Conservation (phyloP, 2,329 filamentous ascomycete genomes). For the Aspergillus sp. region DNA sequence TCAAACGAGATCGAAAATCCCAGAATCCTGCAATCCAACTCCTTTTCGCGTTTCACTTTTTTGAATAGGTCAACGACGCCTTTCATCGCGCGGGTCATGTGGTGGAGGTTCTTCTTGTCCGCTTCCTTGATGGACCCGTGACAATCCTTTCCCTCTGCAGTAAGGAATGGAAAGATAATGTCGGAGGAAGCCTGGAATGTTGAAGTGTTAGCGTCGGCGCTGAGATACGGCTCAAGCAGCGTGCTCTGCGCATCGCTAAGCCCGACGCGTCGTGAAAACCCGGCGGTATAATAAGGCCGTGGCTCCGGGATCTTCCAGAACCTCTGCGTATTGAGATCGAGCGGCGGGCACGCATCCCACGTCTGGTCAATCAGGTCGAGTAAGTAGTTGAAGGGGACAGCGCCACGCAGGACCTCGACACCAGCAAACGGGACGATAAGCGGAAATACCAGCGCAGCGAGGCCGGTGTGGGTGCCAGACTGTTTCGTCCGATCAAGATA, state of each 20-base stretch:
- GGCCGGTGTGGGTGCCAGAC: neutral
- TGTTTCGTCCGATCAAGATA: neutral
- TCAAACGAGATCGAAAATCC: constrained; percentile 11
- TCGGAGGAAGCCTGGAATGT: neutral
- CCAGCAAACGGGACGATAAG: neutral
- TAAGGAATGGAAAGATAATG: constrained; percentile 12
- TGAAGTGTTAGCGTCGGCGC: neutral
- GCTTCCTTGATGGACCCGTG: neutral
- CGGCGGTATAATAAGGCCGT: constrained; percentile 11
- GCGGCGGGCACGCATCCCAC: neutral
- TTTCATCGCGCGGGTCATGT: constrained; percentile 7
- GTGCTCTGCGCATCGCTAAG: neutral
- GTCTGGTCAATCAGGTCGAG: neutral
- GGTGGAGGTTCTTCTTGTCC: constrained; percentile 6
- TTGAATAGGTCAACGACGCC: constrained; percentile 11
- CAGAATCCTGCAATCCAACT: constrained; percentile 10
- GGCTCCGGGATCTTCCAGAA: neutral
- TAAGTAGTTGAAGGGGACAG: neutral
- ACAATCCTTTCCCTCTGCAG: neutral
- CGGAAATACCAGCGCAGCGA: neutral
- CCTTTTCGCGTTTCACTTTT: neutral
- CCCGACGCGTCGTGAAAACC: neutral
- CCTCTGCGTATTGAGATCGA: neutral
- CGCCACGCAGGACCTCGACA: neutral
- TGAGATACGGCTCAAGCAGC: neutral